Evolutionary conservation across 1,284 basidiomycete species (phyloP), one percentile per base, ranked within the genome.

Genomic region (Sanguinoderma infundibulare): DNA sequence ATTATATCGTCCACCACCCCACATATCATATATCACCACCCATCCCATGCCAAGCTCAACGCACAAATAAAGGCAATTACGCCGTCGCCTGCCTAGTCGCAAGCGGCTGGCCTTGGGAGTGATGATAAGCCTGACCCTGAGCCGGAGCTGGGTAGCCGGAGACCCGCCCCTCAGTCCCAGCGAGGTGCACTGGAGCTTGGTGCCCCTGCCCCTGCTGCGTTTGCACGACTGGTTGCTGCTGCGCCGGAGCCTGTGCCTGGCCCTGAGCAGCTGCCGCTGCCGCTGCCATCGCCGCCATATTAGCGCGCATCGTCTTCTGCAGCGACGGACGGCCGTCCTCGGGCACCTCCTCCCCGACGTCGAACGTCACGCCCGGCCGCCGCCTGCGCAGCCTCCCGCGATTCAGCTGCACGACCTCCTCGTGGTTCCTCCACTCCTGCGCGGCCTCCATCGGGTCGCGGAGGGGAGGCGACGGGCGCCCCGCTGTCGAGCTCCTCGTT

Each of bases 341-440:
- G 17, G 67, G 65, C 14, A 67, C 61, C 34, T 87, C 85, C 26
- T 76, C 81, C 28, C 57, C 64, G 0, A 87, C 77, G 67, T 89
- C 87, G 68, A 90, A 90, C 2, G 87, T 87, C 22, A 91, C 89
- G 1, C 89, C 89, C 15, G 89, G 89, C 40, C 87, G 82, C 53
- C 80, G 80, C 60, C 86, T 76, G 53, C 87, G 79, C 36, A 73
- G 67, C 58, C 70, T 79, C 49, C 79, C 84, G 47, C 80, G 75
- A 15, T 71, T 74, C 36, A 66, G 65, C 39, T 75, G 70, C 40
- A 78, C 74, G 2, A 74, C 77, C 68, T 83, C 82, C 68, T 80
- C 84, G 63, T 69, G 76, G 67, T 81, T 78, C 60, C 87, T 79
- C 90, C 90, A 92, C 67, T 88, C 83, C 55, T 84, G 78, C 4